Evolutionary conservation across 345 rosid species (phyloP).

Genomic region (Odontarrhena argentea): DNA sequence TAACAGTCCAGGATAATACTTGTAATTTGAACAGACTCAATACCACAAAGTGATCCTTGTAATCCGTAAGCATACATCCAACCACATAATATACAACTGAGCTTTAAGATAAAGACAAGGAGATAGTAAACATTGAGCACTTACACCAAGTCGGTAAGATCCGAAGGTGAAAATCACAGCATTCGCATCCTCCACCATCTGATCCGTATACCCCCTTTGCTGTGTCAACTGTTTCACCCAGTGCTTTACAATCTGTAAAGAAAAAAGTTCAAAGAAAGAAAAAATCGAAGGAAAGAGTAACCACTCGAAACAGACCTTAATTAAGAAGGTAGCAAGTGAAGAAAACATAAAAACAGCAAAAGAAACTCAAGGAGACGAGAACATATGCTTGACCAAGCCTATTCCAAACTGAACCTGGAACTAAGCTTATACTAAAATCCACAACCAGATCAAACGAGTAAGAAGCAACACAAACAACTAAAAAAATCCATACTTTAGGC

Average conservation of each 20-base stretch:
- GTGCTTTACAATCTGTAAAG: constrained; percentile 64
- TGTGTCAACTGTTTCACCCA: constrained; percentile 86
- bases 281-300: background rate
- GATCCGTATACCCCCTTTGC: constrained; percentile 73
- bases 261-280: background rate
- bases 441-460: constrained; percentile 14
- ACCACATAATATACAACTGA: background rate
- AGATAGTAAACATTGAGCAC: constrained; percentile 33
- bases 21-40: background rate
- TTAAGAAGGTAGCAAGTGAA: background rate
- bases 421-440: background rate
- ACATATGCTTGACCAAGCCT: background rate
- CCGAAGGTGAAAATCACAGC: constrained; percentile 92
- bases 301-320: background rate
- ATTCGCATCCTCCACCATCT: constrained; percentile 94
- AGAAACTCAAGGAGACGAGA: background rate
- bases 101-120: background rate
- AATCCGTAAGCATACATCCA: background rate
- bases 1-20: background rate
- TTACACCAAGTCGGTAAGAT: constrained; percentile 89
- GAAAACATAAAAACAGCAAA: constrained; percentile 22
- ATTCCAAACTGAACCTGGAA: constrained; percentile 1
- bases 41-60: background rate
- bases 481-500: background rate
- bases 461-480: background rate